Evolutionary conservation across 805 yeast species (phyloP), one percentile per base, ranked within the genome.

Genomic region (Barnettozyma wickerhamii): DNA sequence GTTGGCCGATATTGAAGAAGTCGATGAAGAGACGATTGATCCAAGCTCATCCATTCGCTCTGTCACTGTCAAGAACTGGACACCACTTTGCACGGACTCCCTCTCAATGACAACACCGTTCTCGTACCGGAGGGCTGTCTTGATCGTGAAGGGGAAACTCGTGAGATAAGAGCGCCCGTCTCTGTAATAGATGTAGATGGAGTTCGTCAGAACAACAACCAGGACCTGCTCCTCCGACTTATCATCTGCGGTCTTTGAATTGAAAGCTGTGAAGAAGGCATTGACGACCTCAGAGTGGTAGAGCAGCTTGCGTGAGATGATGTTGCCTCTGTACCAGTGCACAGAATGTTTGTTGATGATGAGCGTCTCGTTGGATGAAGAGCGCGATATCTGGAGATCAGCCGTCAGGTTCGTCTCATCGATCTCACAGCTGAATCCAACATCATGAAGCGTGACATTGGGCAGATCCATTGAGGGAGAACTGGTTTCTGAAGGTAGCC

Each of bases 31-130:
- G 1, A 79, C 77, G 5, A 88, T 74, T 5, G 77, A 65, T 3
- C 95, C 88, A 42, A 85, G 70, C 4, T 86, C 93, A 2, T 77
- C 75, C 45, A 83, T 63, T 1, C 95, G 91, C 55, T 86, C 95
- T 1, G 79, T 70, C 43, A 88, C 56, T 0, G 95, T 79, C 39
- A 87, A 66, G 49, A 85, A 83, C 9, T 44, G 48, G 3, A 45
- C 26, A 13, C 43, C 36, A 10, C 31, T 14, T 6, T 35, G 26
- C 19, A 37, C 21, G 36, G 69, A 72, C 7, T 32, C 44, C 29
- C 79, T 65, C 51, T 84, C 85, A 18, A 85, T 52, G 0, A 89
- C 62, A 4, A 87, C 54, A 0, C 96, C 96, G 30, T 75, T 70
- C 19, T 77, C 78, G 52, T 79, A 83, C 10, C 83, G 72, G 45